Percentiles rank a stretch among this genome's conserved stretches.
Evolutionary conservation across 2,329 filamentous ascomycete genomes (phyloP).

Genomic region (Hypoxylon sp.): DNA sequence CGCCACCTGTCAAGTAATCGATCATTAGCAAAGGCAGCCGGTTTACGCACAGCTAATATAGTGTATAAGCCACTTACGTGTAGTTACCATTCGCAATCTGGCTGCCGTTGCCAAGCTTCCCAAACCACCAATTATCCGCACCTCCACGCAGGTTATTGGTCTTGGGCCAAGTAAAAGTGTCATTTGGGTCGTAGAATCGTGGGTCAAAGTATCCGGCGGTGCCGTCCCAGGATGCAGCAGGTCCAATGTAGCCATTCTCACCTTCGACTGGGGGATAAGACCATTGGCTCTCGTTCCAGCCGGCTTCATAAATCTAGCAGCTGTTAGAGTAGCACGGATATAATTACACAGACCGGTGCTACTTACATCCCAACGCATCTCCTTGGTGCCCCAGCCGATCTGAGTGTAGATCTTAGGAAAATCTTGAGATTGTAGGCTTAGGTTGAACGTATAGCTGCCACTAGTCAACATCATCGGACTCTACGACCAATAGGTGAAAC

Average conservation of each 20-base stretch:
- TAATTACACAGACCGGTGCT: background rate
- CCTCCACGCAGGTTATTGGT: constrained; percentile 42
- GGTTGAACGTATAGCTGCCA: constrained; percentile 50
- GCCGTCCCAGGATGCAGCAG: constrained; percentile 46
- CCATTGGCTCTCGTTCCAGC: constrained; percentile 50
- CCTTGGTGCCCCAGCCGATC: constrained; percentile 48
- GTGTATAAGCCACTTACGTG: constrained; percentile 32
- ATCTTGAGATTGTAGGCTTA: constrained; percentile 46
- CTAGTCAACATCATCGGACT: constrained; percentile 26
- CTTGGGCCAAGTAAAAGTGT: constrained; percentile 47
- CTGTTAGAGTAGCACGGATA: background rate
- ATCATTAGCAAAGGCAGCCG: constrained; percentile 8
- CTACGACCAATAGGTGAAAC: constrained; percentile 22
- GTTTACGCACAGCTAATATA: background rate
- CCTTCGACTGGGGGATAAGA: constrained; percentile 50
- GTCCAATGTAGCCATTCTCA: constrained; percentile 51
- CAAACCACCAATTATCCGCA: constrained; percentile 39
- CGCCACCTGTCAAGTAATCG: constrained; percentile 32
- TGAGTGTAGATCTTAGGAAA: constrained; percentile 51
- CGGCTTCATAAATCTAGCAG: constrained; percentile 48
- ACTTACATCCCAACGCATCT: constrained; percentile 54
- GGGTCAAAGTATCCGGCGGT: constrained; percentile 42
- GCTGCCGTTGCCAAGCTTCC: constrained; percentile 42
- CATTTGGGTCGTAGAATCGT: constrained; percentile 45
- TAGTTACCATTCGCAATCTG: constrained; percentile 43